Base-by-base conservation (phyloP, 768 basidiomycete genomes). In the Suillus luteus region DNA sequence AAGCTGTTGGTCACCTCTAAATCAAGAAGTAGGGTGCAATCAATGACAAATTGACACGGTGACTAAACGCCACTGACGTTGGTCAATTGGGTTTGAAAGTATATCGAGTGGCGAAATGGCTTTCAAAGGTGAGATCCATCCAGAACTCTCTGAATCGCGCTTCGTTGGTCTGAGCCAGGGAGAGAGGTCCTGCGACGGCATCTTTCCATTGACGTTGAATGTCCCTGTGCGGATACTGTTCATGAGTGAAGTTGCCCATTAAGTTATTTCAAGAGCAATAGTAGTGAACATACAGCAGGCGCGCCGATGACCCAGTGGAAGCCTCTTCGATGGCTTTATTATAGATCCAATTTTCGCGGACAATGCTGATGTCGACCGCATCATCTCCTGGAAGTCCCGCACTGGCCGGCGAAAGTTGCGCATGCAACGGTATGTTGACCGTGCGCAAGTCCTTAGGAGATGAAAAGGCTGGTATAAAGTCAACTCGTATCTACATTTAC, bases 121-220 rank as follows among this genome's bases (percentile, higher is more conserved):
- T 49, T 77, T 68, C 44, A 79, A 59, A 10, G 78, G 77, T 37
- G 81, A 79, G 43, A 78, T 75, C 59, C 66, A 73, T 52, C 66
- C 66, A 22, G 64, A n/a, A 35, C 65, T 67, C 0, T 3, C 15
- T 14, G 60, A 55, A 8, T 40, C n/a, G 35, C 60, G 38, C 14
- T 58, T 40, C 54, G 35, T 60, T 8, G 43, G 31, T 49, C 83
- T 77, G 37, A 92, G 69, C 91, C 92, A 93, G 3, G 82, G 73
- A 5, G 85, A 83, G 10, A 94, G 75, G 70, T 92, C 89, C 66
- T 90, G 88, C 2, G 88, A 86, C 1, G 93, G 90, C 43, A 83
- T 67, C 69, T 86, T 87, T 1, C 91, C 92, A 68, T 93, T 92
- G 54, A 94, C 92, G 68, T 95, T 95, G 79, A 94, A 95, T 0